A percentile compares a stretch with the other conserved stretches of the same genome.
Conservation (phyloP, 1,284 basidiomycete species). For the Trametes sp. region DNA sequence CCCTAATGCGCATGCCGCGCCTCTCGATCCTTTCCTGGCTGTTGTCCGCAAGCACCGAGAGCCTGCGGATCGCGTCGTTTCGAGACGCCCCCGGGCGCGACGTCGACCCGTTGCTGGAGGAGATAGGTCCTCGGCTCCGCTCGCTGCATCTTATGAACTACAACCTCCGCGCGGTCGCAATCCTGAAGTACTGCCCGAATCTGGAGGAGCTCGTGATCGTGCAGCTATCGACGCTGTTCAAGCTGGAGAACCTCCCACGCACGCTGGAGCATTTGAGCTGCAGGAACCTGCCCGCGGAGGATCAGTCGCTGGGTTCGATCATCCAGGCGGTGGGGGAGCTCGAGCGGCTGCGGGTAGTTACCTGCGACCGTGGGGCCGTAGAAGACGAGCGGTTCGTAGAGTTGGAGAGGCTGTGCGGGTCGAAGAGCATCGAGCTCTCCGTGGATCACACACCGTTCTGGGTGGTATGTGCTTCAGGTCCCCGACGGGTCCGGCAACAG, state of each 20-base stretch:
- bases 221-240: slow-evolving; percentile 45
- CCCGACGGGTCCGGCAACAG: too few relatives aligned
- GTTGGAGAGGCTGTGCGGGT: slow-evolving; percentile 37
- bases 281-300: slow-evolving; percentile 41
- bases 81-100: slow-evolving; percentile 45
- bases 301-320: slow-evolving; percentile 41
- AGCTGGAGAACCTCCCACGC: slow-evolving; percentile 44
- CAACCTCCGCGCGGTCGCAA: slow-evolving; percentile 40
- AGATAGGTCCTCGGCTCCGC: slow-evolving; percentile 45
- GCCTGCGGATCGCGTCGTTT: slow-evolving; percentile 51
- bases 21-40: slow-evolving; percentile 47
- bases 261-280: slow-evolving; percentile 51
- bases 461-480: slow-evolving; percentile 41
- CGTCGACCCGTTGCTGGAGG: slow-evolving; percentile 39
- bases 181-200: slow-evolving; percentile 48
- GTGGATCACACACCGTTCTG: slow-evolving; percentile 43
- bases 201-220: slow-evolving; percentile 52
- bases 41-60: slow-evolving; percentile 43
- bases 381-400: slow-evolving; percentile 15
- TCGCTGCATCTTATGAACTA: slow-evolving; percentile 53
- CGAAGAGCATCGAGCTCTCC: slow-evolving; percentile 42
- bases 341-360: slow-evolving; percentile 47
- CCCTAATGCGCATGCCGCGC: slow-evolving; percentile 46
- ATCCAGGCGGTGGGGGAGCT: slow-evolving; percentile 44
- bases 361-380: slow-evolving; percentile 41